phyloP scores from a whole-genome alignment of 2,329 filamentous ascomycete genomes.

The Orbilia blumenaviensis region DNA sequence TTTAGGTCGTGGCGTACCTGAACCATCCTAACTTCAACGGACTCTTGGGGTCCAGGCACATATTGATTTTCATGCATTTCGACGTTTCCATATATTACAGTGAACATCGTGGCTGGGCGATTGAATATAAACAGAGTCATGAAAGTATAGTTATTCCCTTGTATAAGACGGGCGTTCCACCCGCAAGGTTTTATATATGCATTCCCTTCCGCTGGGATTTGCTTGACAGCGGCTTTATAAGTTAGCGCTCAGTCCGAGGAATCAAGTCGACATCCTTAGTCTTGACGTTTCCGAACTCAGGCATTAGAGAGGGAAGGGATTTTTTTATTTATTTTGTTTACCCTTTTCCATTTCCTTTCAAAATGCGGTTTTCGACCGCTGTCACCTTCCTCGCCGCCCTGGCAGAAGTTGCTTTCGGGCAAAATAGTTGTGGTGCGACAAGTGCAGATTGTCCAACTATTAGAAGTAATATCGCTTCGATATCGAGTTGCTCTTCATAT shows the following conservation, averaged over 20 bases:
- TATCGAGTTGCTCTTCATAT: constrained; percentile 7
- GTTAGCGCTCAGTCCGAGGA: neutral
- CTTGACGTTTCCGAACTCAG: neutral
- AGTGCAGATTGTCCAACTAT: neutral
- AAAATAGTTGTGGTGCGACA: neutral
- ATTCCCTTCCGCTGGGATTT: neutral
- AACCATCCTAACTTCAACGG: constrained; percentile 6
- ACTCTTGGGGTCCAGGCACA: neutral
- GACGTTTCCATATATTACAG: neutral
- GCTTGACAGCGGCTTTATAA: neutral
- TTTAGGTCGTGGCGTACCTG: neutral
- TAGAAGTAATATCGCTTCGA: neutral
- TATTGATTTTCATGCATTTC: neutral
- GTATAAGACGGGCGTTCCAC: neutral
- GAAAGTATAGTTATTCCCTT: neutral
- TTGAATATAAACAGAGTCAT: neutral
- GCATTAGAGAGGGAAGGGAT: neutral
- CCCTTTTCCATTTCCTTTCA: too few relatives aligned
- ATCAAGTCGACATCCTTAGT: neutral
- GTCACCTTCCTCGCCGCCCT: neutral
- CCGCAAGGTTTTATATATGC: neutral
- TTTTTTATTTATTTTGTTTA: too few relatives aligned
- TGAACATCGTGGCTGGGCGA: neutral
- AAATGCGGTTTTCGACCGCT: neutral
- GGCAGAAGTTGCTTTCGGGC: neutral